Percentiles rank a stretch among this genome's conserved stretches.
phyloP scores from a whole-genome alignment of 164 flowering plant genomes.

The Santalum album region DNA sequence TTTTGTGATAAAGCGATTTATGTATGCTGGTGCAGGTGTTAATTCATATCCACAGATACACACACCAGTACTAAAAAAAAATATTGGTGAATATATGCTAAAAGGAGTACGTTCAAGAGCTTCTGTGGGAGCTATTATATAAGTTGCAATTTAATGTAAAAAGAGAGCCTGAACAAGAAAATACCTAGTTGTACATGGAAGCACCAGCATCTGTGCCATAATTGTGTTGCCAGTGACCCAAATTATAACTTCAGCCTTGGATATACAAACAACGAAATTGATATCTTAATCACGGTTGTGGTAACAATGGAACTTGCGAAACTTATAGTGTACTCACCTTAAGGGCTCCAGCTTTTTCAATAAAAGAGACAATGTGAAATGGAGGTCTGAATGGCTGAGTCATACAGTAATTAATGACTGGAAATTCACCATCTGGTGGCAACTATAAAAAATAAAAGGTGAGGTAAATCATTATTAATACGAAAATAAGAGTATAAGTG shows the following conservation, averaged over 20 bases:
- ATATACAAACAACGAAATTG: neutral
- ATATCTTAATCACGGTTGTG: too few relatives aligned
- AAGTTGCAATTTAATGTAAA: neutral
- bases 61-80: too few relatives aligned
- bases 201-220: conserved; percentile 72
- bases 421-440: conserved; percentile 95
- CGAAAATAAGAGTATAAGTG: neutral
- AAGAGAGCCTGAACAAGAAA: neutral
- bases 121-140: too few relatives aligned
- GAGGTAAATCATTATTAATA: neutral
- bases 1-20: too few relatives aligned
- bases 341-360: conserved; percentile 85
- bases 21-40: too few relatives aligned
- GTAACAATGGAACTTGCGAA: too few relatives aligned
- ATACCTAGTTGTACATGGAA: conserved; percentile 75
- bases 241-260: conserved; percentile 87
- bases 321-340: conserved; percentile 35
- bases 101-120: too few relatives aligned
- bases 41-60: too few relatives aligned
- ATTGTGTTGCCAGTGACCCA: conserved; percentile 83
- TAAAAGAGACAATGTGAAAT: conserved; percentile 66
- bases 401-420: conserved; percentile 96
- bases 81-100: too few relatives aligned
- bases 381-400: conserved; percentile 98
- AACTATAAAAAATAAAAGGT: conserved; percentile 37